Evolutionary conservation across 1,284 basidiomycete species (phyloP), one percentile per base, ranked within the genome.

Genomic region (Ceraceosorus guamensis): DNA sequence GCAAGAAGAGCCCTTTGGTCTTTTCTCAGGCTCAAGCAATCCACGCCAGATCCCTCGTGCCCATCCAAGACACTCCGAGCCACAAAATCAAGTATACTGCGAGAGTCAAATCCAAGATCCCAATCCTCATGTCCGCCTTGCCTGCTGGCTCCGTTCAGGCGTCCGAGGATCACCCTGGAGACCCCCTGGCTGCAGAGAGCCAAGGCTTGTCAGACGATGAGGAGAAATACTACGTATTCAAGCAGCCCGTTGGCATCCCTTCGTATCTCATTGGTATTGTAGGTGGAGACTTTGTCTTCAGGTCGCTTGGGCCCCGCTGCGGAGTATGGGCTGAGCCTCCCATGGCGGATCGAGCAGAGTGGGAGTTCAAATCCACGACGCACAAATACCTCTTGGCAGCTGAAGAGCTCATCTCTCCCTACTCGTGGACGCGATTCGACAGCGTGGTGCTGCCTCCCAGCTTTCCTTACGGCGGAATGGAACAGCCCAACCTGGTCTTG

Each of bases 11-110:
- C 13, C 88, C 90, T 0, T 96, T 88, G 79, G 79, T 96, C 39
- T 96, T 95, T 81, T 91, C 88, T 57, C 91, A 97, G 77, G 90
- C 87, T 73, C 91, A 96, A 76, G 90, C 92, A 13, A 66, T 67
- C 39, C 60, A 63, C 56, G 58, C 51, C 33, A 56, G 71, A 50
- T 68, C 66, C 48, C 61, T 72, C 45, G 50, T 67, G 2, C 65
- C 67, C 39, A 67, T 67, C 61, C 66, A 71, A 54, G 73, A 76
- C 61, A 65, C 73, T 24, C 73, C 73, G 6, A 65, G 66, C 11
- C 69, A 68, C 68, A 75, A 75, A 56, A 59, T 73, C 55, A 73
- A 71, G 44, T 76, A 75, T 68, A 70, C 73, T 7, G 60, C 67
- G 24, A 61, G 52, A 31, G 67, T 71, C 39, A 58, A 63, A 30